phyloP scores from a whole-genome alignment of 2,329 filamentous ascomycete genomes.

The Tolypocladium amazonense region DNA sequence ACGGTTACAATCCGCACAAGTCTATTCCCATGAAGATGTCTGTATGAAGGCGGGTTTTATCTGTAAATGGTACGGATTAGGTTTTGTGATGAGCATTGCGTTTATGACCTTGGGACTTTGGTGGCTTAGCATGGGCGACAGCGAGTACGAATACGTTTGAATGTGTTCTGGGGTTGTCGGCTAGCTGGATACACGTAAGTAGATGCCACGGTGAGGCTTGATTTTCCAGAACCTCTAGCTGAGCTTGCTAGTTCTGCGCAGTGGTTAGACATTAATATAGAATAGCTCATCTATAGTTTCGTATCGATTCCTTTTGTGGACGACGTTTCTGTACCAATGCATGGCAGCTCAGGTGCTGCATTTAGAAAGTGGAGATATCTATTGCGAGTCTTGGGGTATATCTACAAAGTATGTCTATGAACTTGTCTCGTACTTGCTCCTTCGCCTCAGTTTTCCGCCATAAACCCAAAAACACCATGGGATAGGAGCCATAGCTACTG shows the following conservation, averaged over 20 bases:
- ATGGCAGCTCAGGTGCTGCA: neutral
- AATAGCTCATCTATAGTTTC: neutral
- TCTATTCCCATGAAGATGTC: conserved; percentile 98
- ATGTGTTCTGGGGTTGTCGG: neutral
- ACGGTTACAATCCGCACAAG: conserved; percentile 86
- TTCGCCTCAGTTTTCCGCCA: conserved; percentile 10
- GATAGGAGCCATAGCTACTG: conserved; percentile 24
- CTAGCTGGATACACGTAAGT: neutral
- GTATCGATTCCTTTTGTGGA: too few species aligned
- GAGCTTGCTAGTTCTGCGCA: neutral
- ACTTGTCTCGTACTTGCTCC: conserved; percentile 16
- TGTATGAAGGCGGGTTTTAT: conserved; percentile 38
- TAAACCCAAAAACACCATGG: conserved; percentile 18
- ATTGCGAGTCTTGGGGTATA: neutral
- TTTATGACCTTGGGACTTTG: neutral
- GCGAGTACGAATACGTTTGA: neutral
- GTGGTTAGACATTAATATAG: neutral
- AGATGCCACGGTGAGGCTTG: neutral
- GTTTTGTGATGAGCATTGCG: neutral
- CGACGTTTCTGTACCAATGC: neutral
- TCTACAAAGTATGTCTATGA: neutral
- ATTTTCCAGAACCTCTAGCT: neutral
- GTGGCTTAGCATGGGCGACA: neutral
- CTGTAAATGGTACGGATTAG: neutral
- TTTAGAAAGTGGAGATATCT: neutral